Base-by-base conservation (phyloP, 192 early-diverging fungal species). In the Entomortierella beljakovae region DNA sequence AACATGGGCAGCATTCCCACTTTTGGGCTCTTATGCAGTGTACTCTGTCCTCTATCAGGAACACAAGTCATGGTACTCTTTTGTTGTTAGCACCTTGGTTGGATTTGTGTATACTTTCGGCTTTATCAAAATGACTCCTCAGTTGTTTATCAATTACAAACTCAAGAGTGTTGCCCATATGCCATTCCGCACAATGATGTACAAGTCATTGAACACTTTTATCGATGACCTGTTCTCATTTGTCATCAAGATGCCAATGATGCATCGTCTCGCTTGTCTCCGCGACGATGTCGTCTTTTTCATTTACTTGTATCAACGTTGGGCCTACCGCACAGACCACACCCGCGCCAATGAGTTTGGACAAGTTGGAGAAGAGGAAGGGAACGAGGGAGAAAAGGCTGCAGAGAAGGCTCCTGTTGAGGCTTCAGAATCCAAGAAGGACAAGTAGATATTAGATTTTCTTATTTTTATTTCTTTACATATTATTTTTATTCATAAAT, bases 51-150 rank as follows among this genome's bases (percentile, higher is more conserved):
- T 91, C 16, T 96, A 96, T 76, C 84, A 97, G 74, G 86, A 91
- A 61, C 94, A 97, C 81, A 97, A 96, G 85, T 86, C 89, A 23
- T 97, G 95, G 96, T 97, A 96, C 80, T 94, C 93, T 20, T 97
- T 89, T 79, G 85, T 97, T 35, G 67, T 96, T 25, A 80, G 87
- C 31, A 96, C 94, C 6, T 74, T 96, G 37, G 96, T 97, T 15
- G 95, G 95, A 0, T 97, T 94, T 59, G 94, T 97, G 6, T 96
- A 97, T 81, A 88, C 90, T 31, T 96, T 96, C 84, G 94, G 93
- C 10, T 91, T 91, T 56, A 89, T 90, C 67, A 90, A 85, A 62
- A 94, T 96, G 93, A 91, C 91, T 0, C 96, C 96, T 22, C 94
- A 95, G 70, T 71, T 97, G 52, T 95, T 94, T 70, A 94, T 97